These are phyloP conservation scores for Incumbomyces delicatus DNA, from an alignment of 2,329 filamentous ascomycete genomes.

Conservation along the genomic window DNA sequence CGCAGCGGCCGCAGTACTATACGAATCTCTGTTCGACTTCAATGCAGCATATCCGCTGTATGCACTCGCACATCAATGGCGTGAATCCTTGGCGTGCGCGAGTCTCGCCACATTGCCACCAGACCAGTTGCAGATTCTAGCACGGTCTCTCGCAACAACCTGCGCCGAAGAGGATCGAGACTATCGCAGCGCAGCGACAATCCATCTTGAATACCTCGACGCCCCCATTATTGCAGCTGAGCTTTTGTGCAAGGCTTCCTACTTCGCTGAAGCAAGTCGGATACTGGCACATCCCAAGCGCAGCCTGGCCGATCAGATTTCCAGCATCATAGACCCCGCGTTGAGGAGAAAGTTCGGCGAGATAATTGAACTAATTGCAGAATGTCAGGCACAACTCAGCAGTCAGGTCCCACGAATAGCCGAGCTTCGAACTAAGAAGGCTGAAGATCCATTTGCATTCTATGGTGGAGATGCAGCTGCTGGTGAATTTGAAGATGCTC, in stretches of 20 bases:
- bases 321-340: slow-evolving; percentile 61
- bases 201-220: slow-evolving; percentile 70
- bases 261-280: slow-evolving; percentile 82
- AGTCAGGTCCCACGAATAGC: slow-evolving; percentile 78
- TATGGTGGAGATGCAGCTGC: slow-evolving; percentile 73
- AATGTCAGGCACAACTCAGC: slow-evolving; percentile 75
- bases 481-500: slow-evolving; percentile 57
- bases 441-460: slow-evolving; percentile 76
- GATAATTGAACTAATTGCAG: slow-evolving; percentile 83
- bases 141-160: slow-evolving; percentile 64
- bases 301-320: slow-evolving; percentile 52
- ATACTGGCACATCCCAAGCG: slow-evolving; percentile 51
- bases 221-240: slow-evolving; percentile 61
- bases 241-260: slow-evolving; percentile 77
- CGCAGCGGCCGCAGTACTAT: slow-evolving; percentile 77
- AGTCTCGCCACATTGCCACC: slow-evolving; percentile 55
- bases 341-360: slow-evolving; percentile 71
- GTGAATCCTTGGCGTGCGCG: slow-evolving; percentile 75
- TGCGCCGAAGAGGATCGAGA: slow-evolving; percentile 72
- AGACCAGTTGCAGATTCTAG: slow-evolving; percentile 56
- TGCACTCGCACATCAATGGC: slow-evolving; percentile 77
- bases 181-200: slow-evolving; percentile 65
- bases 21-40: slow-evolving; percentile 74
- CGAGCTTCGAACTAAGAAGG: slow-evolving; percentile 72
- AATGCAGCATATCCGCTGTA: slow-evolving; percentile 70